Evolutionary conservation across 2,329 filamentous ascomycete species (phyloP), one percentile per base, ranked within the genome.

Genomic region (Mycogone perniciosa): DNA sequence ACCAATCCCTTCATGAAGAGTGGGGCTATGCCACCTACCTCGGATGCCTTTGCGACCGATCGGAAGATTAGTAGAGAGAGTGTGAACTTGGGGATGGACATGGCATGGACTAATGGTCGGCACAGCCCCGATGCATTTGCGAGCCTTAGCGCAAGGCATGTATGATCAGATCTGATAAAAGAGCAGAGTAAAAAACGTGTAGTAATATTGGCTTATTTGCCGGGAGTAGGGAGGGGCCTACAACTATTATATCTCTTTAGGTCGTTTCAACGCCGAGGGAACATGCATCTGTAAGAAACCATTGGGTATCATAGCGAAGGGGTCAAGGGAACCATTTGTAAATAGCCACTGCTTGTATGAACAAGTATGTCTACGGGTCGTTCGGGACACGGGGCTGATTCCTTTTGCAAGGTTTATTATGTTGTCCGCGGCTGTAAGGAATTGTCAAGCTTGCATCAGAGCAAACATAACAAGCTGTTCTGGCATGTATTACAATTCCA

Each of bases 91-190:
- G 79, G 86, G 38, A 74, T 81, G 65, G 80, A 81, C 50, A 78
- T 83, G 73, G 76, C 79, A 42, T 83, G 80, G 80, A 75, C 75
- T 60, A 85, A 84, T 59, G 87, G 87, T 7, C 74, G 87, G 39
- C 86, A 90, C 62, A 89, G 86, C 59, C 87, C 87, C 4, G 87
- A 91, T 67, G 87, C 87, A 10, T 91, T 90, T 74, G 82, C 86
- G 2, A 87, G 84, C 46, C 71, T 91, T 56, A 89, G 85, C 60
- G 81, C 85, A 47, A 72, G 78, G 57, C 76, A 79, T 60, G 69
- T 64, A 62, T 76, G 59, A 69, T 62, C 50, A 65, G 56, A 68
- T 54, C 20, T 20, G 20, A 20, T 53, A 57, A 37, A 53, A n/a
- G 29, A 42, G 45, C 29, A 13, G 30, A 40, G 38, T 37, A 20